Evolutionary conservation across 2,329 filamentous ascomycete genomes (phyloP), one percentile per base, ranked within the genome.

Genomic region (Zymoseptoria tritici): DNA sequence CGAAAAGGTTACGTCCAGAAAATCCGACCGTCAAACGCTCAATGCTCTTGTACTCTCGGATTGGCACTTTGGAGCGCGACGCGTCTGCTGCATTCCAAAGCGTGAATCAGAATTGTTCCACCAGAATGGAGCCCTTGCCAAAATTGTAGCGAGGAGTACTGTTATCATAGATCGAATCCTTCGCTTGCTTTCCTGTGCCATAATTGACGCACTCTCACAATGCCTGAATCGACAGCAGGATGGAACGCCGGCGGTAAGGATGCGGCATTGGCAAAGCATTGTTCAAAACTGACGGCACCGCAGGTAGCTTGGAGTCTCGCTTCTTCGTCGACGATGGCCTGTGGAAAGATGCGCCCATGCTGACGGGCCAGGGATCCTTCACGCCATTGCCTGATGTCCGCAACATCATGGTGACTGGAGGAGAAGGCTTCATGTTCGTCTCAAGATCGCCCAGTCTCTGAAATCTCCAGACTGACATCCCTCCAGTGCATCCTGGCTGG

Each of bases 361-460:
- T 91, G 57, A 85, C 73, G 9, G 89, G 89, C 42, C 85, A 80
- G 65, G 90, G 87, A 61, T 85, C 83, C 64, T 92, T 88, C 66
- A 83, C 86, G 69, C 85, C 88, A 51, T 78, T 86, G 4, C 77
- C 81, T 22, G 85, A 88, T 73, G 85, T 89, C 57, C 87, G 84
- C 74, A 92, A 91, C 70, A 91, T 93, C 68, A 86, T 93, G 81
- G 83, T 94, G 64, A 93, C 90, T 20, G 90, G 90, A 55, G 90
- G 89, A 57, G 89, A 89, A 63, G 90, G 90, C 67, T 94, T 94
- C 79, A 92, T 22, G 21, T 22, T 22, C 21, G 21, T 22, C 21
- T 22, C 21, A 4, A 22, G 2, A 22, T 22, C 21, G 21, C n/a
- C n/a, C n/a, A n/a, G n/a, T n/a, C n/a, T n/a, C n/a, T n/a, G n/a